Conservation (phyloP, 2,329 filamentous ascomycete genomes). For the Sarocladium strictum region DNA sequence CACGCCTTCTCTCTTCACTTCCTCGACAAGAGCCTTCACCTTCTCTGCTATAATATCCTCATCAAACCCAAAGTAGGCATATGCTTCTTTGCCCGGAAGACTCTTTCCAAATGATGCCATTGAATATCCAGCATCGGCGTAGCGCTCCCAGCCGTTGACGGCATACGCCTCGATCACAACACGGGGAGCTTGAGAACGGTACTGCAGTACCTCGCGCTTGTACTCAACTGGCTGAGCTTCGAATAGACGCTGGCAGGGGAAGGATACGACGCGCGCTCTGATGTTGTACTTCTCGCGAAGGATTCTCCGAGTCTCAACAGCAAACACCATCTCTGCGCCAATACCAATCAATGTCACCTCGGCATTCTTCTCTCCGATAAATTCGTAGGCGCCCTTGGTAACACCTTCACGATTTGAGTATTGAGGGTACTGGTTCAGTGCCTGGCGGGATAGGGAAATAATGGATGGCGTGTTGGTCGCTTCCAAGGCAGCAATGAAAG, state of each 20-base stretch:
- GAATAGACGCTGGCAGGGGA: conserved; percentile 39
- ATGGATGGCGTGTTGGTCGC: conserved; percentile 35
- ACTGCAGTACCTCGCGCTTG: conserved; percentile 36
- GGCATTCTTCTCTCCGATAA: conserved; percentile 35
- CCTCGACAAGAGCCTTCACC: conserved; percentile 25
- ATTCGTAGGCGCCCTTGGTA: conserved; percentile 38
- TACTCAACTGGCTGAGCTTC: conserved; percentile 37
- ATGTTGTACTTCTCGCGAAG: conserved; percentile 33
- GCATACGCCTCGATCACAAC: conserved; percentile 58
- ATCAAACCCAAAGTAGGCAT: conserved; percentile 51
- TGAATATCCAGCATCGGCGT: conserved; percentile 49
- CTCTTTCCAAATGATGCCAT: conserved; percentile 51
- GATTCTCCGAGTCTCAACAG: conserved; percentile 25
- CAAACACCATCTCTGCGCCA: conserved; percentile 29
- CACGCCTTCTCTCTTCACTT: conserved; percentile 18
- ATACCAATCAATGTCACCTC: conserved; percentile 38
- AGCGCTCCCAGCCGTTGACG: conserved; percentile 53
- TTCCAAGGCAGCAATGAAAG: conserved; percentile 43
- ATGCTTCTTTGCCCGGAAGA: conserved; percentile 46
- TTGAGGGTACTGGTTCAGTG: conserved; percentile 32
- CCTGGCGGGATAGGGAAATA: conserved; percentile 42
- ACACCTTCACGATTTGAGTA: conserved; percentile 34
- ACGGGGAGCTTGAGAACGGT: conserved; percentile 35
- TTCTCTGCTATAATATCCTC: conserved; percentile 31
- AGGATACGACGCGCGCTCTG: conserved; percentile 34